phyloP scores from a whole-genome alignment of 257 asterid genomes.

The Solanum appendiculatum region DNA sequence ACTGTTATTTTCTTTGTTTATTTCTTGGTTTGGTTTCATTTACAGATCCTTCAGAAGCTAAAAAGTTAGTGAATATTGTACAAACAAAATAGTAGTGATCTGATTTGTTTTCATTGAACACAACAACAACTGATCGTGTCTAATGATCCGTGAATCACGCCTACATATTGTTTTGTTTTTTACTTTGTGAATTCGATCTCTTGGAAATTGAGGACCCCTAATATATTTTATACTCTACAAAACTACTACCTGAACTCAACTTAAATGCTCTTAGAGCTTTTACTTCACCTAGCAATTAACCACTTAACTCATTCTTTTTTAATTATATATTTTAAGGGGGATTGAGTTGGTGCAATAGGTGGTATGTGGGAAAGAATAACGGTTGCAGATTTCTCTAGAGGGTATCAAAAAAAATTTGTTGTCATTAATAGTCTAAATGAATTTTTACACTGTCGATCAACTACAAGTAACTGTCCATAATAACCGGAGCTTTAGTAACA shows the following conservation, averaged over 20 bases:
- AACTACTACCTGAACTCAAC: not conserved
- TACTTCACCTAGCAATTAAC: not conserved
- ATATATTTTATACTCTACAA: not conserved
- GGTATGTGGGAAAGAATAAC: not conserved
- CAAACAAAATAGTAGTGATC: not conserved
- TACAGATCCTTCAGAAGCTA: not conserved
- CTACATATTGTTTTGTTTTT: constrained; percentile 9
- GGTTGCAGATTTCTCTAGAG: not conserved
- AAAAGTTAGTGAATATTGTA: not conserved
- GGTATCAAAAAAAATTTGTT: not conserved
- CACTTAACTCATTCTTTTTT: not conserved
- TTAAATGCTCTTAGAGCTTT: not conserved
- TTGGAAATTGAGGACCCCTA: constrained; percentile 32
- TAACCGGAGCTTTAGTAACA: not conserved
- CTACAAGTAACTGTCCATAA: not conserved
- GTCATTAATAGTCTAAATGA: not conserved
- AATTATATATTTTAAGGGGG: not conserved
- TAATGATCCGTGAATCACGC: constrained; percentile 61
- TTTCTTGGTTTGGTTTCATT: too few species aligned
- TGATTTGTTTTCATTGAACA: not conserved
- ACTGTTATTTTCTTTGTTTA: too few species aligned
- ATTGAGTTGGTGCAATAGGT: not conserved
- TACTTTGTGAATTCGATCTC: not conserved
- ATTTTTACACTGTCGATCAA: not conserved
- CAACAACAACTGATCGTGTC: not conserved